A percentile compares a stretch with the other conserved stretches of the same genome.
Evolutionary conservation across 2,329 filamentous ascomycete species (phyloP).

Genomic region (Verticillium albo-atrum): DNA sequence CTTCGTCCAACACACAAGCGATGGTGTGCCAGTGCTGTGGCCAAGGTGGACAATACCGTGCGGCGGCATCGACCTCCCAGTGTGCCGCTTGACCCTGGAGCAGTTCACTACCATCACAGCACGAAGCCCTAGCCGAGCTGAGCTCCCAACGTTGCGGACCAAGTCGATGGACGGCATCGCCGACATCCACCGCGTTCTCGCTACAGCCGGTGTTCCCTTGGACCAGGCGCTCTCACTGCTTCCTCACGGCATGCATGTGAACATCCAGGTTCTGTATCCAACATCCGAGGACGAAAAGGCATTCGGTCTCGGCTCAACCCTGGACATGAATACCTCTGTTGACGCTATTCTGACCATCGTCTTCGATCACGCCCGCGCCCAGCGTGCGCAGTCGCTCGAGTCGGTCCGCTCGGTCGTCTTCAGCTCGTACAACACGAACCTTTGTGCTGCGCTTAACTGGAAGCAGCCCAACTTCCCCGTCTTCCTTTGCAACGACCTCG

Average conservation of each 20-base stretch:
- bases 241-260: slow-evolving; percentile 77
- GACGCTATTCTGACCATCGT: slow-evolving; percentile 81
- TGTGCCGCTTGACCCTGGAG: slow-evolving; percentile 71
- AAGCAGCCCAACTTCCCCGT: slow-evolving; percentile 99
- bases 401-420: slow-evolving; percentile 86
- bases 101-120: slow-evolving; percentile 60
- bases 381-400: slow-evolving; percentile 61
- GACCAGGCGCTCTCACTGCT: slow-evolving; percentile 71
- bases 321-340: slow-evolving; percentile 81
- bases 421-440: slow-evolving; percentile 82
- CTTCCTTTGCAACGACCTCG: slow-evolving; percentile 90
- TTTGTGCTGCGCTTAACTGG: slow-evolving; percentile 96
- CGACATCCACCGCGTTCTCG: slow-evolving; percentile 67
- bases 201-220: slow-evolving; percentile 73
- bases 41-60: slow-evolving; percentile 77
- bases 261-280: slow-evolving; percentile 89
- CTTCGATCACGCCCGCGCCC: slow-evolving; percentile 80
- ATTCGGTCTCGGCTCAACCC: slow-evolving; percentile 66
- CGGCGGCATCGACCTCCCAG: slow-evolving; percentile 72
- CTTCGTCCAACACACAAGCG: slow-evolving; percentile 86
- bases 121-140: slow-evolving; percentile 33
- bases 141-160: slow-evolving; percentile 35
- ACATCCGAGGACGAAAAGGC: slow-evolving; percentile 66
- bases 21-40: slow-evolving; percentile 83
- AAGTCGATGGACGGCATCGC: slow-evolving; percentile 53